Conservation (phyloP, 306 rosid genomes). For the Gillenia trifoliata region DNA sequence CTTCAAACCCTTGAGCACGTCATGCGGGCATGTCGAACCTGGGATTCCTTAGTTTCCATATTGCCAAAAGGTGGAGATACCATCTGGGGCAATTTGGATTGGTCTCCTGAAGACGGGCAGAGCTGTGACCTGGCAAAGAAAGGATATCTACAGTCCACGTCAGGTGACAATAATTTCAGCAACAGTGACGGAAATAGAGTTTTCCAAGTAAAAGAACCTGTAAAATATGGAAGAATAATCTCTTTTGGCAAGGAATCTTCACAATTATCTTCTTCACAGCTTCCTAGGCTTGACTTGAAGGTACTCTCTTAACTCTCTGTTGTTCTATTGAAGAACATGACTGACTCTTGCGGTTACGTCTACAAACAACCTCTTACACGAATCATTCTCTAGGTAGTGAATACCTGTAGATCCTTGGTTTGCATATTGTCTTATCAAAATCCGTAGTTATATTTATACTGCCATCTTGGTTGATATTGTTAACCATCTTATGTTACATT, state of each 20-base stretch:
- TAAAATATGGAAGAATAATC: conserved; percentile 50
- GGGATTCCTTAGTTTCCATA: conserved; percentile 73
- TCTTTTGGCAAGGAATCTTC: conserved; percentile 57
- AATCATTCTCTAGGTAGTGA: not conserved
- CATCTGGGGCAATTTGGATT: conserved; percentile 67
- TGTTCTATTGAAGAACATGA: not conserved
- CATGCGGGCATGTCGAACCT: conserved; percentile 57
- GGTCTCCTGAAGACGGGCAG: conserved; percentile 51
- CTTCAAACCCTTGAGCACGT: conserved; percentile 54
- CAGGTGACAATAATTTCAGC: conserved; percentile 22
- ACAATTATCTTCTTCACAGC: conserved; percentile 46
- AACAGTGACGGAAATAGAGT: conserved; percentile 20
- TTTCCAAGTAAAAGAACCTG: conserved; percentile 28
- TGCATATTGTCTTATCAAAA: not conserved
- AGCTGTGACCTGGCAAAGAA: conserved; percentile 35
- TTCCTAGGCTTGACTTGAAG: conserved; percentile 38
- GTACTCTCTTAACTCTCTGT: conserved; percentile 21
- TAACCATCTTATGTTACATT: not conserved
- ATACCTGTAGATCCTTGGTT: not conserved
- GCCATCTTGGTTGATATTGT: not conserved
- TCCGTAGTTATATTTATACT: not conserved
- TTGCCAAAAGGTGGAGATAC: conserved; percentile 85
- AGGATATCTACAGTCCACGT: conserved; percentile 19
- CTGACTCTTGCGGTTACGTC: not conserved
- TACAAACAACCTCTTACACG: not conserved